Percentiles rank a stretch among this genome's conserved stretches.
Evolutionary conservation across 306 rosid genomes (phyloP).

Genomic region (Quillaja saponaria): DNA sequence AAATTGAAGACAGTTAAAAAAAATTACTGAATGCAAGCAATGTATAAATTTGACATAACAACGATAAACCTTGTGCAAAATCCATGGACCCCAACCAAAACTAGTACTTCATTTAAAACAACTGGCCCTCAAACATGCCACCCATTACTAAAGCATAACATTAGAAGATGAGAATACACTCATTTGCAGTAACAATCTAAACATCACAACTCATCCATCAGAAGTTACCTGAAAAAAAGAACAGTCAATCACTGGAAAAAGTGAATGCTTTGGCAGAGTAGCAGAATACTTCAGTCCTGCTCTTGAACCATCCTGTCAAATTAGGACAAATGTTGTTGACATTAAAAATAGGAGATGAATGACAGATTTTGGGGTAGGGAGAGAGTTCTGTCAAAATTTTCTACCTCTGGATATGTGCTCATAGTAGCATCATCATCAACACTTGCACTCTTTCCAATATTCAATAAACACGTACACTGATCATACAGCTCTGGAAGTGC

Average conservation of each 20-base stretch:
- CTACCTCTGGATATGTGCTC: constrained; percentile 61
- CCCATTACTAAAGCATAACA: neutral
- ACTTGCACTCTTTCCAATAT: constrained; percentile 42
- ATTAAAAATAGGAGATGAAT: neutral
- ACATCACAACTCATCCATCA: constrained; percentile 8
- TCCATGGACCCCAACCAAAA: neutral
- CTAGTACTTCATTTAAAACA: neutral
- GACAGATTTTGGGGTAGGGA: neutral
- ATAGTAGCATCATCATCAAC: constrained; percentile 46
- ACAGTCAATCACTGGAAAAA: constrained; percentile 59
- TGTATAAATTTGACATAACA: too few relatives aligned
- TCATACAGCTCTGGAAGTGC: constrained; percentile 64
- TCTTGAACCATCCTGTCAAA: constrained; percentile 63
- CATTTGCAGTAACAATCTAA: neutral
- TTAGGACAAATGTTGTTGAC: neutral
- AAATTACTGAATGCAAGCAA: too few relatives aligned
- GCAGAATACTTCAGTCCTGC: constrained; percentile 48
- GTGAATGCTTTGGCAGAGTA: constrained; percentile 41
- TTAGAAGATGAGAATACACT: neutral
- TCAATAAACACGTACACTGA: constrained; percentile 61
- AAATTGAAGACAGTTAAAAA: too few relatives aligned
- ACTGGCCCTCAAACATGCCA: neutral
- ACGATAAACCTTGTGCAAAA: too few relatives aligned
- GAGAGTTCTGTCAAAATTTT: constrained; percentile 18
- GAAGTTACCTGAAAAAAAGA: constrained; percentile 70